phyloP scores from a whole-genome alignment of 192 early-diverging fungal species.

The Diversispora epigaea region DNA sequence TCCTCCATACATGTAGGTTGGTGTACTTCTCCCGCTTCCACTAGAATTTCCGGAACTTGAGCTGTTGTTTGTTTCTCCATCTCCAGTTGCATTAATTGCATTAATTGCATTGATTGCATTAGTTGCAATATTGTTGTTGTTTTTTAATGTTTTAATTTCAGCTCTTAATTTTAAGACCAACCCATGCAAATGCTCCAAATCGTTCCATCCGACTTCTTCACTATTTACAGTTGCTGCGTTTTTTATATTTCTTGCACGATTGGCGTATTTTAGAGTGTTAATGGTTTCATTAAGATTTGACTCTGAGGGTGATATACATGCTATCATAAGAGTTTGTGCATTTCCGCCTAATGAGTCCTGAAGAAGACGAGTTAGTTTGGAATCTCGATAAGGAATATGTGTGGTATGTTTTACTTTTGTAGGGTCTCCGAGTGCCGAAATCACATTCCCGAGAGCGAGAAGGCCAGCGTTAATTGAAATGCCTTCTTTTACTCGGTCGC shows the following conservation, averaged over 20 bases:
- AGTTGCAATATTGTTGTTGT: neutral
- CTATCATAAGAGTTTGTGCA: conserved; percentile 90
- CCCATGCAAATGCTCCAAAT: conserved; percentile 61
- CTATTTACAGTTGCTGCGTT: conserved; percentile 84
- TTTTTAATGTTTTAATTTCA: conserved; percentile 51
- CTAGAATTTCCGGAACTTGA: too few relatives aligned
- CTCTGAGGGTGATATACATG: conserved; percentile 88
- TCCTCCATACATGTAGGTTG: too few relatives aligned
- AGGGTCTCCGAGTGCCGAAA: conserved; percentile 87
- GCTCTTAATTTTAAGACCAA: conserved; percentile 62
- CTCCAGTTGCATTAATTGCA: neutral
- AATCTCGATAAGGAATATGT: conserved; percentile 95
- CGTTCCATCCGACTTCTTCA: conserved; percentile 62
- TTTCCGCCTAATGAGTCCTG: conserved; percentile 96
- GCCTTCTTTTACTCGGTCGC: conserved; percentile 91
- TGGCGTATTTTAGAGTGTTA: conserved; percentile 95
- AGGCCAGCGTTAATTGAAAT: conserved; percentile 96
- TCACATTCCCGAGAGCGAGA: conserved; percentile 94
- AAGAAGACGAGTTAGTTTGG: conserved; percentile 91
- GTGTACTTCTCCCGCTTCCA: too few relatives aligned
- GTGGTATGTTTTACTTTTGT: conserved; percentile 50
- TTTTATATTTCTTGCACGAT: conserved; percentile 92
- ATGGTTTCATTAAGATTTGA: conserved; percentile 84
- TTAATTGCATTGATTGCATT: neutral
- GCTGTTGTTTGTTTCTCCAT: neutral